Evolutionary conservation across 495 filamentous ascomycete species (phyloP).

Genomic region (Aspergillus steynii): DNA sequence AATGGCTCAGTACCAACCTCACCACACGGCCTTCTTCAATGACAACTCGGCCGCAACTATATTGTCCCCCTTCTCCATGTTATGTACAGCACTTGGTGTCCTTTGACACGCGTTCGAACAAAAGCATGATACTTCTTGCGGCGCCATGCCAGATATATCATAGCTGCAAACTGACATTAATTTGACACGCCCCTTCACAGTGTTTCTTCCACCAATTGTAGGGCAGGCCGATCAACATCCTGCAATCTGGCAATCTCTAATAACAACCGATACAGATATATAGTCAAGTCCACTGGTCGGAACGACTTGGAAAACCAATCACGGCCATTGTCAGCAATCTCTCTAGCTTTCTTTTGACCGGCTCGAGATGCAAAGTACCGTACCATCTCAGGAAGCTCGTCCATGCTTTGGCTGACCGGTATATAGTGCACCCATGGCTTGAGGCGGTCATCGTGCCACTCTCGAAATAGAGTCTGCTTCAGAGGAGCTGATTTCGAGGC

Average conservation of each 20-base stretch:
- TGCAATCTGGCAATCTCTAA: constrained; percentile 43
- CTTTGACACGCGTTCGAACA: no score
- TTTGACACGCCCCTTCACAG: no score
- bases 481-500: constrained; percentile 40
- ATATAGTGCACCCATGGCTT: constrained; percentile 58
- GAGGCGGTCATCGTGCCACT: constrained; percentile 60
- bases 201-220: background rate
- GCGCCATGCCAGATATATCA: no score
- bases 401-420: constrained; percentile 44
- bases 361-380: constrained; percentile 34
- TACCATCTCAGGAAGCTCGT: constrained; percentile 47
- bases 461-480: constrained; percentile 51
- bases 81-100: no score
- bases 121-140: no score
- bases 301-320: constrained; percentile 42
- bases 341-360: constrained; percentile 30
- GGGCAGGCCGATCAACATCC: constrained; percentile 17
- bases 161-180: no score
- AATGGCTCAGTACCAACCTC: no score
- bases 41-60: no score
- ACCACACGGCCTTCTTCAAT: no score
- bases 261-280: constrained; percentile 44
- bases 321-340: constrained; percentile 44
- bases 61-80: no score
- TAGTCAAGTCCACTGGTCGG: constrained; percentile 34